These are phyloP conservation scores for Rossbeevera mucosa DNA, from an alignment of 768 basidiomycete genomes.

Conservation along the genomic window DNA sequence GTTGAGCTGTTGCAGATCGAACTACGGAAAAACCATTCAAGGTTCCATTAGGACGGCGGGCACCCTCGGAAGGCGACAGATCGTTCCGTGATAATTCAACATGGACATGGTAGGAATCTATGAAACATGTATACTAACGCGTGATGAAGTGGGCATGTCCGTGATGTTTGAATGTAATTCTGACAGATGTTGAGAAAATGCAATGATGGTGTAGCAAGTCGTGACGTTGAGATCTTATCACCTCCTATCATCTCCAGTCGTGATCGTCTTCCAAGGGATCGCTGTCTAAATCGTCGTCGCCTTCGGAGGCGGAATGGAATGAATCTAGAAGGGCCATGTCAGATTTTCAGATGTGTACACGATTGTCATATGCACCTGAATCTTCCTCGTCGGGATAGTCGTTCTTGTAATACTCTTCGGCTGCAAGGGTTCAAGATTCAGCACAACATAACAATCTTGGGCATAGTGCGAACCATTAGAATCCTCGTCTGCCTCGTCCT, in stretches of 20 bases:
- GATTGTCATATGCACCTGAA: constrained; percentile 38
- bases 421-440: constrained; percentile 33
- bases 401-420: constrained; percentile 80
- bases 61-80: not conserved
- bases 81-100: constrained; percentile 3
- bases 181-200: constrained; percentile 18
- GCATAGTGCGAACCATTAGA: constrained; percentile 58
- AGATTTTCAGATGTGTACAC: constrained; percentile 18
- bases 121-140: constrained; percentile 16
- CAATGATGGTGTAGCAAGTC: constrained; percentile 12
- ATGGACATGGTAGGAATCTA: constrained; percentile 1
- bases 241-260: constrained; percentile 30
- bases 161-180: constrained; percentile 18
- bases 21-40: constrained; percentile 14
- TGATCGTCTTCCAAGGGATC: constrained; percentile 30
- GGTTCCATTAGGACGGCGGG: not conserved
- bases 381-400: constrained; percentile 77
- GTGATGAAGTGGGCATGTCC: constrained; percentile 14
- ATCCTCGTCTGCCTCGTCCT: constrained; percentile 78
- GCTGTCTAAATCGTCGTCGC: constrained; percentile 39
- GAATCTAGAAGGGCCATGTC: constrained; percentile 39
- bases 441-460: not conserved
- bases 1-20: constrained; percentile 18
- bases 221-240: not conserved
- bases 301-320: constrained; percentile 53